Conservation (phyloP, 1,284 basidiomycete genomes). For the Meira miltonrushii region DNA sequence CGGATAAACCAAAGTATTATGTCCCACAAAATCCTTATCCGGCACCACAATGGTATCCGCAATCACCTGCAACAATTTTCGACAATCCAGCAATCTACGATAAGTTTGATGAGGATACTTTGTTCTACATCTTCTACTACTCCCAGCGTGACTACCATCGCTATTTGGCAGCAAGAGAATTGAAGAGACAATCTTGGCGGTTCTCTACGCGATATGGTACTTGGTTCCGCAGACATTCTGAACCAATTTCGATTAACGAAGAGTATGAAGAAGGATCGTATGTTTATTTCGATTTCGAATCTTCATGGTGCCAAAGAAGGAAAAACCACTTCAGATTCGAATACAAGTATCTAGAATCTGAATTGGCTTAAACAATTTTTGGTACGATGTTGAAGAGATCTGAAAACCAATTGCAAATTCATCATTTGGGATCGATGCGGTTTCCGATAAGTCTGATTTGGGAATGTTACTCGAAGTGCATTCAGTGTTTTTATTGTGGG, state of each 20-base stretch:
- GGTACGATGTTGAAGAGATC: too few species aligned
- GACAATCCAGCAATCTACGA: slow-evolving; percentile 81
- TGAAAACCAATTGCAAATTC: too few species aligned
- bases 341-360: slow-evolving; percentile 46
- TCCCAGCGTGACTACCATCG: slow-evolving; percentile 94
- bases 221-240: slow-evolving; percentile 98
- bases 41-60: slow-evolving; percentile 93
- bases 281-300: slow-evolving; percentile 53
- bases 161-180: slow-evolving; percentile 92
- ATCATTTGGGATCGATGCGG: too few species aligned
- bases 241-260: slow-evolving; percentile 98
- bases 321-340: slow-evolving; percentile 80
- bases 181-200: slow-evolving; percentile 96
- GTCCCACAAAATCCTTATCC: slow-evolving; percentile 86
- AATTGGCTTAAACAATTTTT: neutral
- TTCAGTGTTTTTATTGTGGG: too few species aligned
- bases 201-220: slow-evolving; percentile 99
- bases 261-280: slow-evolving; percentile 96
- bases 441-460: too few species aligned
- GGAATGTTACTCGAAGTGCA: too few species aligned
- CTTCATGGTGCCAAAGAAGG: slow-evolving; percentile 85
- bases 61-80: slow-evolving; percentile 73
- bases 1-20: slow-evolving; percentile 68
- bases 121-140: slow-evolving; percentile 99
- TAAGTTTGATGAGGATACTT: slow-evolving; percentile 90